Evolutionary conservation across 176 grass and related monocot genomes (phyloP).

Genomic region (Oryza rufipogon): DNA sequence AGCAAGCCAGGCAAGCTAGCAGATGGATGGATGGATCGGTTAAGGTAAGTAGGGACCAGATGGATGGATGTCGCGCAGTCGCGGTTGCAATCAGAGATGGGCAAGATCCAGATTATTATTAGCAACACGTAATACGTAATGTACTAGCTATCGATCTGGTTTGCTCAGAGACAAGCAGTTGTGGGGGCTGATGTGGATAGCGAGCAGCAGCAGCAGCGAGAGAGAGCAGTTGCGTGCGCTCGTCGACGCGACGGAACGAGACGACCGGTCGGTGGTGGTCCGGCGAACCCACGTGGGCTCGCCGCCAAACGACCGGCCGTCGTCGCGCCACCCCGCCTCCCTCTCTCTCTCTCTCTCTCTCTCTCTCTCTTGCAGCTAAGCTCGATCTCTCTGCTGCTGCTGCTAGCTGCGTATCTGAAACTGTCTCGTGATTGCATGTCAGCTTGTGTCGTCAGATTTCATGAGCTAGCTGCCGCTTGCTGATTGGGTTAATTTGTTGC

Average conservation of each 20-base stretch:
- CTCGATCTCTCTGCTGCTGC: too few relatives aligned
- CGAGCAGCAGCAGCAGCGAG: background rate
- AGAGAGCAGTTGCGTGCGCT: too few relatives aligned
- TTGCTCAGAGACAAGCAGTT: background rate
- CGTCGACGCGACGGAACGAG: slow-evolving; percentile 2
- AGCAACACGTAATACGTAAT: background rate
- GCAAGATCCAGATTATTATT: background rate
- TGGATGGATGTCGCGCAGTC: background rate
- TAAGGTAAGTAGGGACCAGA: background rate
- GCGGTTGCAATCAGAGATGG: background rate
- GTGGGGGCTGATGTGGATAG: background rate
- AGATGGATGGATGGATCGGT: background rate
- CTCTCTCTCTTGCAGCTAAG: background rate
- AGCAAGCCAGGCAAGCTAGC: background rate
- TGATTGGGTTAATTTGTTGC: background rate
- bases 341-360: too few relatives aligned
- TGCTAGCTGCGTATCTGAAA: background rate
- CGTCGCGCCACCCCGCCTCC: slow-evolving; percentile 18
- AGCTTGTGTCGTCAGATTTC: background rate
- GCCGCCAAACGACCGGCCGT: slow-evolving; percentile 21
- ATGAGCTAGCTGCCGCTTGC: too few relatives aligned
- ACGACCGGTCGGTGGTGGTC: slow-evolving; percentile 19
- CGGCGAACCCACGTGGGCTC: slow-evolving; percentile 33
- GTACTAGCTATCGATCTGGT: background rate
- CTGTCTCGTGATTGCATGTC: background rate